A percentile compares a stretch with the other conserved stretches of the same genome.
Conservation (phyloP, 208 protist genomes). For the Trypanosoma theileri region DNA sequence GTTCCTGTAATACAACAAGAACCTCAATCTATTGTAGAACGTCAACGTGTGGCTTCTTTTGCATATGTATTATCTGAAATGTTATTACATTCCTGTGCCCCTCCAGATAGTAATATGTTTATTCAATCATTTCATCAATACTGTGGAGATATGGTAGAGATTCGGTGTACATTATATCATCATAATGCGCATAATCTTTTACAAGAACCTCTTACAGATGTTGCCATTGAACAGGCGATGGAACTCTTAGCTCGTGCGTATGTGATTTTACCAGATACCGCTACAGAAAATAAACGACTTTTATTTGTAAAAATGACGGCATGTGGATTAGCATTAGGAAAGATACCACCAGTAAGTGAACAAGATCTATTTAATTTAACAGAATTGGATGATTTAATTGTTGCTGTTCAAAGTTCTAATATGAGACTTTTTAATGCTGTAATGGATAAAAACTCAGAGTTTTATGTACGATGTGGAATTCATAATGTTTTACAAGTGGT, state of each 20-base stretch:
- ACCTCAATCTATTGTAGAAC: conserved; percentile 26
- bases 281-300: conserved; percentile 35
- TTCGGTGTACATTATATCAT: conserved; percentile 77
- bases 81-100: conserved; percentile 39
- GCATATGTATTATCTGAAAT: conserved; percentile 63
- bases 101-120: conserved; percentile 49
- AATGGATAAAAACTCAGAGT: conserved; percentile 52
- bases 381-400: conserved; percentile 59
- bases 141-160: conserved; percentile 40
- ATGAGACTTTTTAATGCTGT: conserved; percentile 57
- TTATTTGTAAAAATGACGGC: conserved; percentile 64
- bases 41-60: conserved; percentile 44
- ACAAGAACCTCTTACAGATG: conserved; percentile 47
- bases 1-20: conserved; percentile 19
- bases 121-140: conserved; percentile 59
- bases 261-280: conserved; percentile 34
- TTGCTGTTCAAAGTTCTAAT: conserved; percentile 61
- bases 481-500: conserved; percentile 70
- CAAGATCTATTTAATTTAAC: conserved; percentile 21
- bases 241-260: conserved; percentile 54
- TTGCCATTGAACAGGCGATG: conserved; percentile 41
- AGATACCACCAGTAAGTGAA: conserved; percentile 29
- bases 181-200: conserved; percentile 53
- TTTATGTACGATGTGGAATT: conserved; percentile 63
- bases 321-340: conserved; percentile 41